Conservation (phyloP, 768 basidiomycete species). For the Cystobasidium ongulense region DNA sequence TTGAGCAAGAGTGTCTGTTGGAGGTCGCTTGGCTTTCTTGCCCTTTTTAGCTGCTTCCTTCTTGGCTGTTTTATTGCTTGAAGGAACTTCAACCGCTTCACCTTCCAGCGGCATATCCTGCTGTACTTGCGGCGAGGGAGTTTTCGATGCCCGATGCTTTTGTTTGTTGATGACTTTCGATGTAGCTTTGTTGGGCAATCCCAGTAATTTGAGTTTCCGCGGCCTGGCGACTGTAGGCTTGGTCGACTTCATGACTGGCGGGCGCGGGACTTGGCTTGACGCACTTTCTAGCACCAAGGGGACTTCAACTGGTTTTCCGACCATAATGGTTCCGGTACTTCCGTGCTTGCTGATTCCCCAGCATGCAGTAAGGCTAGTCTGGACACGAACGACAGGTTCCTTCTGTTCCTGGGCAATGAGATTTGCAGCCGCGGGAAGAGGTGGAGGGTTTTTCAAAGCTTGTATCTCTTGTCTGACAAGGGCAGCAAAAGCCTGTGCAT, state of each 20-base stretch:
- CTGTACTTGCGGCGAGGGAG: too few species aligned
- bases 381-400: too few species aligned
- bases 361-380: neutral
- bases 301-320: neutral
- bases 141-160: too few species aligned
- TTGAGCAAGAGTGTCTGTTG: neutral
- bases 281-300: neutral
- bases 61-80: too few species aligned
- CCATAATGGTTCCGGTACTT: neutral
- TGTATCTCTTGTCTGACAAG: constrained; percentile 8
- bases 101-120: too few species aligned
- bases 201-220: too few species aligned
- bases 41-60: neutral
- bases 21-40: neutral
- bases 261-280: too few species aligned
- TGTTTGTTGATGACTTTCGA: too few species aligned
- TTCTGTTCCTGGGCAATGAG: neutral
- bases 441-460: neutral
- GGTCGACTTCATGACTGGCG: too few species aligned
- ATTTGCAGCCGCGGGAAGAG: neutral
- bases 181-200: too few species aligned
- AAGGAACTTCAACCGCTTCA: too few species aligned
- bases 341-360: neutral
- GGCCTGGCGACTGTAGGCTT: too few species aligned
- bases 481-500: constrained; percentile 61